A percentile compares a stretch with the other conserved stretches of the same genome.
Evolutionary conservation across 108 stramenopile genomes (phyloP).

Genomic region (Cyclostephanos tholiformis): DNA sequence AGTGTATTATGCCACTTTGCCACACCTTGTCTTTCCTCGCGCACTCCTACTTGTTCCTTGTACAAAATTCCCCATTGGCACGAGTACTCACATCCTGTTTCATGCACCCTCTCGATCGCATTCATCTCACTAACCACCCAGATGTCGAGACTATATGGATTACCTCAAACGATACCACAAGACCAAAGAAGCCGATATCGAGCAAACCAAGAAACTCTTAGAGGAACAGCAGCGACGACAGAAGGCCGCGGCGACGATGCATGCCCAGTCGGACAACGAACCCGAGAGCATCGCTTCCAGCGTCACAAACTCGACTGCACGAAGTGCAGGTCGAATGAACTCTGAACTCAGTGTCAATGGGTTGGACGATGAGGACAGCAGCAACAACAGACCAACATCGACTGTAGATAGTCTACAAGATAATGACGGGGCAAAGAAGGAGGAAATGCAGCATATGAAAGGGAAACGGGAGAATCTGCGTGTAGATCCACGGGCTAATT

Average conservation of each 20-base stretch:
- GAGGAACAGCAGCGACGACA: conserved; percentile 47
- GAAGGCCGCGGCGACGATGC: conserved; percentile 63
- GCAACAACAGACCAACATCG: conserved; percentile 1
- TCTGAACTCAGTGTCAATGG: not conserved
- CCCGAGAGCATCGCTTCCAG: conserved; percentile 69
- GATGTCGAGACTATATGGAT: conserved; percentile 78
- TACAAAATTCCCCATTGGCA: too few relatives aligned
- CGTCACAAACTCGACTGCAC: conserved; percentile 48
- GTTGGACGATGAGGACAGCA: conserved; percentile 13
- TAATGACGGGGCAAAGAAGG: not conserved
- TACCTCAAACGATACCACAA: conserved; percentile 62
- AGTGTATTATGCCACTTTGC: not conserved
- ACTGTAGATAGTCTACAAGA: conserved; percentile 6
- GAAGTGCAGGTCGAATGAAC: not conserved
- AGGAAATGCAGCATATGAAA: not conserved
- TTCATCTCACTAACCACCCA: conserved; percentile 17
- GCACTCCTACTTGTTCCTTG: too few relatives aligned
- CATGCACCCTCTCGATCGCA: not conserved
- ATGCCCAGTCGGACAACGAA: conserved; percentile 60
- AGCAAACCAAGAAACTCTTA: conserved; percentile 60
- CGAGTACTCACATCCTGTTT: not conserved
- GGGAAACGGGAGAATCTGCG: conserved; percentile 15
- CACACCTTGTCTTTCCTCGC: too few relatives aligned
- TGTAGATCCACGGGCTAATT: not conserved
- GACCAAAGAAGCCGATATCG: conserved; percentile 66